Evolutionary conservation across 305 asterid genomes (phyloP).

Genomic region (Andrographis paniculata): DNA sequence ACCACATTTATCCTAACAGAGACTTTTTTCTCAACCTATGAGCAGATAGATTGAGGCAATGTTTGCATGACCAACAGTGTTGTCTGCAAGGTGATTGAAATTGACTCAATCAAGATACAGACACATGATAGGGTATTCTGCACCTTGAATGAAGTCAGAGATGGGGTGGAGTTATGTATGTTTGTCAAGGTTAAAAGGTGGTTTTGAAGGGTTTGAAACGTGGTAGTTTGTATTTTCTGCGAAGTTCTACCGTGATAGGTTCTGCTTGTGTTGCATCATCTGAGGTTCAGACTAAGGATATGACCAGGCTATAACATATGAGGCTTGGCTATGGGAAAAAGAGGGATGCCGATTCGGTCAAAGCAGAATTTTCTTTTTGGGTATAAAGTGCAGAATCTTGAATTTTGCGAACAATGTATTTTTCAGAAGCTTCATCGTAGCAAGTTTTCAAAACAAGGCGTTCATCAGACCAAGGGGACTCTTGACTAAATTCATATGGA

Average conservation of each 20-base stretch:
- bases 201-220: background rate
- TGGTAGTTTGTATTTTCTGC: too few relatives aligned
- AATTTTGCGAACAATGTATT: background rate
- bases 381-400: background rate
- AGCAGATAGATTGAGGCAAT: background rate
- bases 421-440: background rate
- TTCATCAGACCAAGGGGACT: too few relatives aligned
- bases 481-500: too few relatives aligned
- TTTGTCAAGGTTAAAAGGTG: background rate
- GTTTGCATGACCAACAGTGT: background rate
- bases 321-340: background rate
- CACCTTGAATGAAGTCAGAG: background rate
- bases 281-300: too few relatives aligned
- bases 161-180: background rate
- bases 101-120: background rate
- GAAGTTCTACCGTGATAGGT: too few relatives aligned
- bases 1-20: background rate
- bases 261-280: too few relatives aligned
- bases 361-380: background rate
- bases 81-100: background rate
- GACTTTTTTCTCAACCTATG: background rate
- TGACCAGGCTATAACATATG: background rate
- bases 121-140: background rate
- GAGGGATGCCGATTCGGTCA: background rate
- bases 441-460: too few relatives aligned